Conservation (phyloP, 192 early-diverging fungal species). For the Umbelopsis vinacea region DNA sequence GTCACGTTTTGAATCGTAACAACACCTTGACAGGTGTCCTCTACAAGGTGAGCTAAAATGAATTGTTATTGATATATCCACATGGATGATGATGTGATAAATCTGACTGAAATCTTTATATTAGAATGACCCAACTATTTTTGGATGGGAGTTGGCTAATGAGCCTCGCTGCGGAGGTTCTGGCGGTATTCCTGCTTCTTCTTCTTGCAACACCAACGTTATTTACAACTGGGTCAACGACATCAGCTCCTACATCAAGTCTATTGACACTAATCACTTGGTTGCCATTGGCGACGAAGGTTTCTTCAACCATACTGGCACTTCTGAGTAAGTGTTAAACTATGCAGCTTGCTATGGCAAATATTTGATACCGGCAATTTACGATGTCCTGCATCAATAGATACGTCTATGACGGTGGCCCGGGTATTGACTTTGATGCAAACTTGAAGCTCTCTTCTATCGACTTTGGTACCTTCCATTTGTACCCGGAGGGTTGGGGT, state of each 20-base stretch:
- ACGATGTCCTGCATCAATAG: too few species aligned
- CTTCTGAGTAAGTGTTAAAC: neutral
- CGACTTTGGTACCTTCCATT: slow-evolving; percentile 41
- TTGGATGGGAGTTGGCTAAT: slow-evolving; percentile 41
- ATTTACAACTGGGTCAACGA: slow-evolving; percentile 41
- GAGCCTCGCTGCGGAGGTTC: slow-evolving; percentile 40
- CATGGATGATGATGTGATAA: too few species aligned
- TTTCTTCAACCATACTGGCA: slow-evolving; percentile 30
- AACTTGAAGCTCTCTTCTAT: slow-evolving; percentile 30
- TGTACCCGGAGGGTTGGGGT: slow-evolving; percentile 38
- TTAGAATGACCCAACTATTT: slow-evolving; percentile 47
- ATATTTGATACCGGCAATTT: too few species aligned
- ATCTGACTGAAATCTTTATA: neutral
- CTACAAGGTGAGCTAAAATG: neutral
- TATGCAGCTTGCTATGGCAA: too few species aligned
- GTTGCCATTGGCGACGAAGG: slow-evolving; percentile 49
- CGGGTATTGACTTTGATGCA: slow-evolving; percentile 42
- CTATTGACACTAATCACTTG: slow-evolving; percentile 45
- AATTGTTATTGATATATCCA: neutral
- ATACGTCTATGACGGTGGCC: slow-evolving; percentile 31
- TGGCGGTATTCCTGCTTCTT: neutral
- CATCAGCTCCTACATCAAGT: slow-evolving; percentile 42
- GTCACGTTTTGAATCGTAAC: slow-evolving; percentile 33
- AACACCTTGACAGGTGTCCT: slow-evolving; percentile 44
- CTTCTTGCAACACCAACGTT: slow-evolving; percentile 31